Conservation (phyloP, 352 stramenopile species). For the Globisporangium acanthophoron region DNA sequence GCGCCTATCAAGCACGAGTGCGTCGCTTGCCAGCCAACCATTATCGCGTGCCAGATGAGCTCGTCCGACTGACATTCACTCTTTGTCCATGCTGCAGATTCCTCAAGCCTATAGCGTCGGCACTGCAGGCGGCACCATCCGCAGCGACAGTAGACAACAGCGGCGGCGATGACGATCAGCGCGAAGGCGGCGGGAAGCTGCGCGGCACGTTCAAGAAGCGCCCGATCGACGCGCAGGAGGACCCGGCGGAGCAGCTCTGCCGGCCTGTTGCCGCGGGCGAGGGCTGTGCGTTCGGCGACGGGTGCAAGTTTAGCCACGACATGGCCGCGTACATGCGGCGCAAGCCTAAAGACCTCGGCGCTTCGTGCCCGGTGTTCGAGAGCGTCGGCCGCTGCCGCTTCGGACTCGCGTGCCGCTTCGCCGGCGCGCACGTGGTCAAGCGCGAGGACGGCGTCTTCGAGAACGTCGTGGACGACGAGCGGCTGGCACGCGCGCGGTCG, state of each 20-base stretch:
- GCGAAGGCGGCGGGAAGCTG: slow-evolving; percentile 10
- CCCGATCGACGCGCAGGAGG: slow-evolving; percentile 50
- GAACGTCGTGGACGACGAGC: slow-evolving; percentile 47
- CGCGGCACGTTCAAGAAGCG: slow-evolving; percentile 85
- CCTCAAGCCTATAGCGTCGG: slow-evolving; percentile 40
- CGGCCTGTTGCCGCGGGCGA: slow-evolving; percentile 57
- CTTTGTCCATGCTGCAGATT: slow-evolving; percentile 32
- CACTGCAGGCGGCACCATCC: slow-evolving; percentile 3
- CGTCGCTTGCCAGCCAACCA: neutral
- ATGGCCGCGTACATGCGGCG: slow-evolving; percentile 78
- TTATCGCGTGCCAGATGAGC: too few relatives aligned
- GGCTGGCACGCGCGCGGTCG: slow-evolving; percentile 13
- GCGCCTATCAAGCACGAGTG: slow-evolving; percentile 6
- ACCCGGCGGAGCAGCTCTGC: slow-evolving; percentile 65
- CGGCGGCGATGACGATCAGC: slow-evolving; percentile 18
- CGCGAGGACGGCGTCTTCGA: slow-evolving; percentile 34
- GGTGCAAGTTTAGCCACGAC: slow-evolving; percentile 87
- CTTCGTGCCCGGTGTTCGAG: slow-evolving; percentile 75
- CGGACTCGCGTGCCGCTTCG: slow-evolving; percentile 91
- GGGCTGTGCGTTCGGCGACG: slow-evolving; percentile 61
- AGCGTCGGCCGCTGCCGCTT: slow-evolving; percentile 88
- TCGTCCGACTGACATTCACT: neutral
- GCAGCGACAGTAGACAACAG: slow-evolving; percentile 1
- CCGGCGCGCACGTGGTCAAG: slow-evolving; percentile 72
- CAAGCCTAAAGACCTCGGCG: slow-evolving; percentile 77